Percentiles rank a stretch among this genome's conserved stretches.
Evolutionary conservation across 192 early-diverging fungal genomes (phyloP).

Genomic region (Backusella psychrophila): DNA sequence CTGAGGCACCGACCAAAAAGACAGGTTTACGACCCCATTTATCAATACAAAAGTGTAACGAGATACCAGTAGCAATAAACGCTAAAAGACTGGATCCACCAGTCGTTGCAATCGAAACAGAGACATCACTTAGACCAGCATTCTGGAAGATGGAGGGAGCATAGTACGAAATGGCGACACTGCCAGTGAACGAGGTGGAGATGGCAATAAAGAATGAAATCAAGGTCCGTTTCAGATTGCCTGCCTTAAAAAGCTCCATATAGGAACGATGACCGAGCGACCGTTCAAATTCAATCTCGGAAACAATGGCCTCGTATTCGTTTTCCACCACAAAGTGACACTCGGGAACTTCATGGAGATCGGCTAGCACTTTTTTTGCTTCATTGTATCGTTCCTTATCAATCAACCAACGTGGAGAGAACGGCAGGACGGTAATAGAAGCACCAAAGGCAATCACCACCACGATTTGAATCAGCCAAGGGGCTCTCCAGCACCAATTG

Average conservation of each 20-base stretch:
- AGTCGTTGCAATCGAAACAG: conserved; percentile 29
- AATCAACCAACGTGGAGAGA: conserved; percentile 84
- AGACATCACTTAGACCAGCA: conserved; percentile 24
- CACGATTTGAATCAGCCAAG: conserved; percentile 80
- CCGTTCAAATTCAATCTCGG: conserved; percentile 60
- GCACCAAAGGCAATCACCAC: conserved; percentile 44
- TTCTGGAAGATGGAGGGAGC: conserved; percentile 34
- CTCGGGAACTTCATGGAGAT: conserved; percentile 58
- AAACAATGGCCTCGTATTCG: conserved; percentile 69
- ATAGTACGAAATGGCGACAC: conserved; percentile 35
- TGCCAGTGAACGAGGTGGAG: conserved; percentile 25
- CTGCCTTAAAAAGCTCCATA: conserved; percentile 51
- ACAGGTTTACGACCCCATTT: conserved; percentile 74
- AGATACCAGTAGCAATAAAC: conserved; percentile 25
- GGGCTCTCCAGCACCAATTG: conserved; percentile 70
- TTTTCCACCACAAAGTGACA: conserved; percentile 46
- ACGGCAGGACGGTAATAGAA: conserved; percentile 74
- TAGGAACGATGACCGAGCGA: conserved; percentile 59
- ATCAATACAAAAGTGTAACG: conserved; percentile 63
- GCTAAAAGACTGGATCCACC: conserved; percentile 26
- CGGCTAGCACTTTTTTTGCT: conserved; percentile 62
- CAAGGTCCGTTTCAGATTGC: conserved; percentile 60
- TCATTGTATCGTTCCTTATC: conserved; percentile 64
- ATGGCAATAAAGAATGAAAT: conserved; percentile 57
- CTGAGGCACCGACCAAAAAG: conserved; percentile 65